These are phyloP conservation scores for Danielia reshetovae DNA, from an alignment of 805 yeast genomes.

Conservation along the genomic window DNA sequence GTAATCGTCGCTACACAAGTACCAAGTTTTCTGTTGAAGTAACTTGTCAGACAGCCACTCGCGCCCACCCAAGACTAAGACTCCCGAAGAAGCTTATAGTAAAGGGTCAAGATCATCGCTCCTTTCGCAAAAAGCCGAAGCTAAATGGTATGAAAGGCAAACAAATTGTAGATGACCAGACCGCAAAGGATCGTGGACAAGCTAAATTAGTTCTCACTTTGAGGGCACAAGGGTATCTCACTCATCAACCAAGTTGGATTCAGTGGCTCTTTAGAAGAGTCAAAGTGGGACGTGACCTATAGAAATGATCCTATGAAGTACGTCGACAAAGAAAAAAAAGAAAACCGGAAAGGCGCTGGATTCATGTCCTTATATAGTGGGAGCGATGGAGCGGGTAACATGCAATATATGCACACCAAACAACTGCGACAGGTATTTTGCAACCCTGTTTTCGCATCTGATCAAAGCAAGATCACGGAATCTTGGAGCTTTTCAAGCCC, in stretches of 20 bases:
- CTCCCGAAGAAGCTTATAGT: slow-evolving; percentile 78
- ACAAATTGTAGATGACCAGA: slow-evolving; percentile 67
- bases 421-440: slow-evolving; percentile 4
- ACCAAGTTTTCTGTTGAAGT: too few species aligned
- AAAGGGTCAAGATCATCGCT: slow-evolving; percentile 99
- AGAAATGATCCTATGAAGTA: slow-evolving; percentile 99
- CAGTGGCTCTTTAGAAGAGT: slow-evolving; percentile 97
- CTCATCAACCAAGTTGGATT: slow-evolving; percentile 98
- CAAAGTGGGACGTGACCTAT: slow-evolving; percentile 98
- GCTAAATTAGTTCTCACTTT: slow-evolving; percentile 72
- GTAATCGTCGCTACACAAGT: too few species aligned
- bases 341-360: slow-evolving; percentile 11
- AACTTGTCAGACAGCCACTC: slow-evolving; percentile 99
- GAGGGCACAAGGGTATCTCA: slow-evolving; percentile 79
- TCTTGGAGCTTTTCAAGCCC: slow-evolving; percentile 36
- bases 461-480: slow-evolving; percentile 13
- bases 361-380: slow-evolving; percentile 1
- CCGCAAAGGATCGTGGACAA: slow-evolving; percentile 82
- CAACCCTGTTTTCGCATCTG: too few species aligned
- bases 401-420: slow-evolving; percentile 1
- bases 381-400: not conserved
- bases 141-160: slow-evolving; percentile 38
- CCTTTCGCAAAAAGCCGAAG: slow-evolving; percentile 47
- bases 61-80: slow-evolving; percentile 83
- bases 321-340: slow-evolving; percentile 74